Conservation (phyloP, 176 grass and related monocot species). For the Coix lacrymajobi region DNA sequence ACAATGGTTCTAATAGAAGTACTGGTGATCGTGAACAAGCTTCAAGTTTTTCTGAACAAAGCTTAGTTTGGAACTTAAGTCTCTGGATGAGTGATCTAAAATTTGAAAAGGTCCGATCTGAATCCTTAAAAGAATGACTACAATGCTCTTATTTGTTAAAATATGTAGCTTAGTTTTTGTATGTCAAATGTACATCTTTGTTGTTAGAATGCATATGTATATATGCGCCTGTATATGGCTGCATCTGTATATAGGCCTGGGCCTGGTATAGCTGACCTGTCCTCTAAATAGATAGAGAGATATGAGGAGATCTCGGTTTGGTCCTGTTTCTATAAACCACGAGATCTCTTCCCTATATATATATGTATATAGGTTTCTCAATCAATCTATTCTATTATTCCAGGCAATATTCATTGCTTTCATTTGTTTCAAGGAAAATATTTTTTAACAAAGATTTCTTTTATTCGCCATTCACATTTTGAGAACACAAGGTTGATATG, state of each 20-base stretch:
- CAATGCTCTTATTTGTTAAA: not conserved
- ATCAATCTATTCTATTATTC: too few species aligned
- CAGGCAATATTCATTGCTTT: too few species aligned
- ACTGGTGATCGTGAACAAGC: conserved; percentile 28
- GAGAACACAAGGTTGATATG: too few species aligned
- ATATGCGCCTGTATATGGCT: too few species aligned
- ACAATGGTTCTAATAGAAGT: conserved; percentile 47
- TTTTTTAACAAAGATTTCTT: not conserved
- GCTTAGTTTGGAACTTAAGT: conserved; percentile 81
- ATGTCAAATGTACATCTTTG: not conserved
- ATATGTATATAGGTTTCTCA: too few species aligned
- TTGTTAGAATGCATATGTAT: too few species aligned
- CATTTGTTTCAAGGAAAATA: not conserved
- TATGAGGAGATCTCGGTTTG: too few species aligned
- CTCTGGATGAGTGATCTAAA: conserved; percentile 69
- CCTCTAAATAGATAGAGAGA: too few species aligned
- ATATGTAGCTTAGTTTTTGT: not conserved
- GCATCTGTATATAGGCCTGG: too few species aligned
- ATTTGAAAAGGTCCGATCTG: conserved; percentile 59
- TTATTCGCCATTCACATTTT: not conserved
- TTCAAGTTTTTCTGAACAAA: conserved; percentile 62
- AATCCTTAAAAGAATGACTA: conserved; percentile 23
- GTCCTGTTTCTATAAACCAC: too few species aligned
- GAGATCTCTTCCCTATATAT: too few species aligned
- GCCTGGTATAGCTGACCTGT: too few species aligned